These are phyloP conservation scores for Ceriops tagal DNA, from an alignment of 345 rosid species.

Conservation along the genomic window DNA sequence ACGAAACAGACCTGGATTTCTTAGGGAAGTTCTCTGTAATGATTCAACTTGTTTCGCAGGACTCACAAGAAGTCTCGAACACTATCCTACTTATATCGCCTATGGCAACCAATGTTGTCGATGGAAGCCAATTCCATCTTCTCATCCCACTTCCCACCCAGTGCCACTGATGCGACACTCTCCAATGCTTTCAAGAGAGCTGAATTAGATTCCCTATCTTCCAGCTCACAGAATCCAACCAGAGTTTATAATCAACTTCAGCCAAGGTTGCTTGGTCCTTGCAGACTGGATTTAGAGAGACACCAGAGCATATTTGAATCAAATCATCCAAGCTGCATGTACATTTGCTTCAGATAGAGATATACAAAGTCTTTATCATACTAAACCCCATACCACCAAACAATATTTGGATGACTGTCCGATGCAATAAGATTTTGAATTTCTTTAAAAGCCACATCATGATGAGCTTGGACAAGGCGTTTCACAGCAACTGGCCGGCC, in stretches of 20 bases:
- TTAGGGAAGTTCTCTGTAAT: slow-evolving; percentile 76
- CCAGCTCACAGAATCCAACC: slow-evolving; percentile 44
- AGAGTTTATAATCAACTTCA: slow-evolving; percentile 24
- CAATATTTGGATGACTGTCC: slow-evolving; percentile 67
- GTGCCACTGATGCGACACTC: slow-evolving; percentile 51
- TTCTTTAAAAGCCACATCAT: slow-evolving; percentile 65
- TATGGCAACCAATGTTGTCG: slow-evolving; percentile 59
- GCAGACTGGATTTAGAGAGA: slow-evolving; percentile 32
- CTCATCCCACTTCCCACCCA: slow-evolving; percentile 83
- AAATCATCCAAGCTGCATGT: slow-evolving; percentile 65
- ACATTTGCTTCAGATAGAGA: slow-evolving; percentile 60
- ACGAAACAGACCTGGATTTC: slow-evolving; percentile 63
- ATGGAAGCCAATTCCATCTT: slow-evolving; percentile 67
- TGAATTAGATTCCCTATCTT: slow-evolving; percentile 65
- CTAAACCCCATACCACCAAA: slow-evolving; percentile 71
- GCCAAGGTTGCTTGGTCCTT: slow-evolving; percentile 19
- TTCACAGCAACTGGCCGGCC: slow-evolving; percentile 66
- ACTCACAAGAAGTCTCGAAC: slow-evolving; percentile 77
- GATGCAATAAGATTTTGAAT: slow-evolving; percentile 67
- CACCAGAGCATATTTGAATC: slow-evolving; percentile 35
- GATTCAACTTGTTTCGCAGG: slow-evolving; percentile 81
- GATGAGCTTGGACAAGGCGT: slow-evolving; percentile 64
- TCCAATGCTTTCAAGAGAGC: slow-evolving; percentile 62
- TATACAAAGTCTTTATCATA: slow-evolving; percentile 63
- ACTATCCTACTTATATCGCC: slow-evolving; percentile 72